Evolutionary conservation across 179 eudicot genomes (phyloP).

Genomic region (Spergularia azorica): DNA sequence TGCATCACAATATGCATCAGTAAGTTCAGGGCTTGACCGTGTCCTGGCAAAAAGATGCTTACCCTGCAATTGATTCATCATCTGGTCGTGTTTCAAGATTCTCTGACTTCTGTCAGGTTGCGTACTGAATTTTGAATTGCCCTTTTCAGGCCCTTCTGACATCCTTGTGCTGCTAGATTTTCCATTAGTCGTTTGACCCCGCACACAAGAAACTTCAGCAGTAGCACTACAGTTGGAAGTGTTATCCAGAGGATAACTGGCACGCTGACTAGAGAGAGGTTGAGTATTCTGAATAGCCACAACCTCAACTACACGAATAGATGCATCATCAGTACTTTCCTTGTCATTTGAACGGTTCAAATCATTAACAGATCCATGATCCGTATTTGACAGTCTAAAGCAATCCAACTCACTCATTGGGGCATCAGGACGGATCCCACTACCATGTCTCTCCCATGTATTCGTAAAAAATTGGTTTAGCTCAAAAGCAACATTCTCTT

Average conservation of each 20-base stretch:
- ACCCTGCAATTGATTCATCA: slow-evolving; percentile 52
- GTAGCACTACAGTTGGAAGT: slow-evolving; percentile 26
- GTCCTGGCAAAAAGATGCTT: slow-evolving; percentile 73
- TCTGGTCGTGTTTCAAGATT: slow-evolving; percentile 36
- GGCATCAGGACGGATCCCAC: slow-evolving; percentile 83
- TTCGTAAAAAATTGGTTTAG: slow-evolving; percentile 80
- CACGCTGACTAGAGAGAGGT: slow-evolving; percentile 27
- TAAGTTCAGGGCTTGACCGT: slow-evolving; percentile 87
- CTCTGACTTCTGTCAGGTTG: slow-evolving; percentile 39
- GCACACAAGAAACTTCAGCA: slow-evolving; percentile 30
- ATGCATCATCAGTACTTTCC: slow-evolving; percentile 29
- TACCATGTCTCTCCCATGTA: slow-evolving; percentile 95
- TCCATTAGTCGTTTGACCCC: slow-evolving; percentile 39
- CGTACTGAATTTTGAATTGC: slow-evolving; percentile 28
- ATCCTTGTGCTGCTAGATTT: slow-evolving; percentile 34
- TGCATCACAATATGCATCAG: slow-evolving; percentile 46
- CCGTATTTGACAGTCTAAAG: slow-evolving; percentile 36
- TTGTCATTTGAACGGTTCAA: slow-evolving; percentile 31
- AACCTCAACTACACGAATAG: slow-evolving; percentile 33
- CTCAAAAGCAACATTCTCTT: slow-evolving; percentile 58
- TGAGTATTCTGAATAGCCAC: slow-evolving; percentile 29
- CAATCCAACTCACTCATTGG: slow-evolving; percentile 36
- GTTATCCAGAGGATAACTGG: slow-evolving; percentile 37
- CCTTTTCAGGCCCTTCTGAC: slow-evolving; percentile 33
- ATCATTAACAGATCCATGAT: slow-evolving; percentile 30